Conservation (phyloP, 1,284 basidiomycete genomes). For the Ustilago cynodontis region DNA sequence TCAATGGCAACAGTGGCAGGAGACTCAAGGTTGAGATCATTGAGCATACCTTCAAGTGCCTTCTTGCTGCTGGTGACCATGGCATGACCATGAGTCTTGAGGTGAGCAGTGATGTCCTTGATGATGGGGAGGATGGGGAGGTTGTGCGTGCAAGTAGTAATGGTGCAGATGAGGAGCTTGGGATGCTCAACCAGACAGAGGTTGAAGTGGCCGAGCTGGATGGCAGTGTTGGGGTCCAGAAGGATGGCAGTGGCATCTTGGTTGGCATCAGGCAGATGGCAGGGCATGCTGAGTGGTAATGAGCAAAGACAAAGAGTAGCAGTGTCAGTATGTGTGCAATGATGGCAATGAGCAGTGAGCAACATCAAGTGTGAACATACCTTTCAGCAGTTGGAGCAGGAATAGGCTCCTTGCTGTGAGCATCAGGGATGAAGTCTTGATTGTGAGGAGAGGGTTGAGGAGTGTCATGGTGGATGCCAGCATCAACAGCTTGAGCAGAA, state of each 20-base stretch:
- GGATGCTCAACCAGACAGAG: conserved; percentile 5
- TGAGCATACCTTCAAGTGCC: background rate
- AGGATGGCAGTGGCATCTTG: background rate
- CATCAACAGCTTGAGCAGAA: background rate
- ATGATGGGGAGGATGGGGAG: background rate
- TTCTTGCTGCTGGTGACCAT: background rate
- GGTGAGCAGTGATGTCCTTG: background rate
- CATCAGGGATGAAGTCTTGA: no score
- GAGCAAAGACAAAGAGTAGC: background rate
- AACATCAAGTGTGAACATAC: background rate
- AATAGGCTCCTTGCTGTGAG: background rate
- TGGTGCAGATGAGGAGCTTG: background rate
- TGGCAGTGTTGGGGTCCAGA: background rate
- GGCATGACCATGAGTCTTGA: conserved; percentile 1
- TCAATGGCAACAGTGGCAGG: background rate
- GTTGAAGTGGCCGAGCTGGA: conserved; percentile 5
- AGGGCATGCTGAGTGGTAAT: background rate
- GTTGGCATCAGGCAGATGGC: background rate
- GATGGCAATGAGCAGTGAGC: background rate
- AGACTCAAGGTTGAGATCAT: background rate
- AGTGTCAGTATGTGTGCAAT: background rate
- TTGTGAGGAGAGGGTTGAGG: background rate
- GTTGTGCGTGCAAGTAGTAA: background rate
- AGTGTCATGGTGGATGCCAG: background rate
- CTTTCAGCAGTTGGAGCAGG: background rate